Base-by-base conservation (phyloP, 768 basidiomycete species). In the Coprinopsis sp. region DNA sequence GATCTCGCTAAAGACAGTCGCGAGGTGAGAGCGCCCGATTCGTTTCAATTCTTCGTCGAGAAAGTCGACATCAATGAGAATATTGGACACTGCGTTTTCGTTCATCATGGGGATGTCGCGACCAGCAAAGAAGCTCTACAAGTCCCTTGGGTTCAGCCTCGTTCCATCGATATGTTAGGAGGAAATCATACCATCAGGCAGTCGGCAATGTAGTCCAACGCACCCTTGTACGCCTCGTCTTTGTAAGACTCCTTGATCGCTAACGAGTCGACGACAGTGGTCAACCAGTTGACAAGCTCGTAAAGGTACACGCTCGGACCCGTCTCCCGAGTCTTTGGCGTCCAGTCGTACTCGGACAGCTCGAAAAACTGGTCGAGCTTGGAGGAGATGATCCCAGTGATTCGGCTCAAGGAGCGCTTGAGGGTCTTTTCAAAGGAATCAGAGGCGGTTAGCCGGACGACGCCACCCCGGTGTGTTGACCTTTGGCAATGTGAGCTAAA, bases 361-460 rank as follows among this genome's bases (percentile, higher is more conserved):
- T 91, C 96, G 62, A 96, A 95, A 70, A 95, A 95, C 55, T 92
- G 89, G 58, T 95, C 90, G 6, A 98, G 81, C 61, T 99, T 98
- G 18, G 87, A 87, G 6, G 82, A 79, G 57, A 98, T 94, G 34
- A 95, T 76, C 10, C 74, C 73, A 14, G 85, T 82, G 54, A 98
- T 88, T 4, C 91, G 85, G 25, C 73, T 70, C 37, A 84, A 74
- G 7, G 93, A 87, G 33, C 76, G 76, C 8, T 75, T 69, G 30
- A 92, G 74, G 2, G 89, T 84, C 14, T 71, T 61, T 40, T 79
- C 73, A 60, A 98, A 94, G 1, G 88, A 78, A 2, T 66, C 64
- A 14, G 70, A 71, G 21, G 80, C 80, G 30, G 70, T 73, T 11
- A 93, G 76, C 44, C 77, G 78, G 51, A 96, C 87, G 8, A 82